These are phyloP conservation scores for Sabuloglossum arenarium DNA, from an alignment of 495 filamentous ascomycete genomes.

Conservation along the genomic window DNA sequence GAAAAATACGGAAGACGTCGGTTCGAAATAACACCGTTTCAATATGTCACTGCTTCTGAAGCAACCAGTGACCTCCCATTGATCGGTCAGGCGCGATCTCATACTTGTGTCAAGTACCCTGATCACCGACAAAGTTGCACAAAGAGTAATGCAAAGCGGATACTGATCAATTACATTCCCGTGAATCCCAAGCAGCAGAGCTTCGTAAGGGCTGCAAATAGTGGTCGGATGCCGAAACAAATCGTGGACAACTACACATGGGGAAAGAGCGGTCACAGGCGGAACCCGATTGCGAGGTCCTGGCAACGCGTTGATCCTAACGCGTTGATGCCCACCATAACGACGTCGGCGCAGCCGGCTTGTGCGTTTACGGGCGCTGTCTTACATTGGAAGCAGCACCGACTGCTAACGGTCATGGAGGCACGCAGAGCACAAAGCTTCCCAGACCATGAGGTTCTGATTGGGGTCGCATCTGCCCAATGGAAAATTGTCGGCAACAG, in stretches of 20 bases:
- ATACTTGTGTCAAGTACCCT: conserved; percentile 33
- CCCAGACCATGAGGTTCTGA: conserved; percentile 42
- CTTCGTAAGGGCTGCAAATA: conserved; percentile 13
- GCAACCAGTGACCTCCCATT: conserved; percentile 35
- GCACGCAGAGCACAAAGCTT: conserved; percentile 42
- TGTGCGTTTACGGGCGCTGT: conserved; percentile 25
- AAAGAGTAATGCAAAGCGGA: conserved; percentile 9
- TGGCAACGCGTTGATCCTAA: conserved; percentile 31
- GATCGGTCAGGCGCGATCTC: conserved; percentile 31
- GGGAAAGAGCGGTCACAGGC: conserved; percentile 2
- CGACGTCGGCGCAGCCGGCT: conserved; percentile 22
- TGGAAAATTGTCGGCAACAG: conserved; percentile 49
- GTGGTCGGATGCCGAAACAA: conserved; percentile 13
- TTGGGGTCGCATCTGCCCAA: conserved; percentile 29
- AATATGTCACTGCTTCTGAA: conserved; percentile 25
- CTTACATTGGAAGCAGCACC: conserved; percentile 39
- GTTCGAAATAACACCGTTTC: conserved; percentile 32
- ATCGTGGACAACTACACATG: conserved; percentile 14
- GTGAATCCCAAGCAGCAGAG: conserved; percentile 9
- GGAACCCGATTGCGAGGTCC: conserved; percentile 10
- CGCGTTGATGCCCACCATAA: conserved; percentile 34
- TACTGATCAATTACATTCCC: conserved; percentile 20
- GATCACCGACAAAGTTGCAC: conserved; percentile 32
- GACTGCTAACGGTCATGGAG: conserved; percentile 39
- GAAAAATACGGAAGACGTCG: conserved; percentile 31